Base-by-base conservation (phyloP, 164 flowering plant species). In the Tetrastigma voinierianum region DNA sequence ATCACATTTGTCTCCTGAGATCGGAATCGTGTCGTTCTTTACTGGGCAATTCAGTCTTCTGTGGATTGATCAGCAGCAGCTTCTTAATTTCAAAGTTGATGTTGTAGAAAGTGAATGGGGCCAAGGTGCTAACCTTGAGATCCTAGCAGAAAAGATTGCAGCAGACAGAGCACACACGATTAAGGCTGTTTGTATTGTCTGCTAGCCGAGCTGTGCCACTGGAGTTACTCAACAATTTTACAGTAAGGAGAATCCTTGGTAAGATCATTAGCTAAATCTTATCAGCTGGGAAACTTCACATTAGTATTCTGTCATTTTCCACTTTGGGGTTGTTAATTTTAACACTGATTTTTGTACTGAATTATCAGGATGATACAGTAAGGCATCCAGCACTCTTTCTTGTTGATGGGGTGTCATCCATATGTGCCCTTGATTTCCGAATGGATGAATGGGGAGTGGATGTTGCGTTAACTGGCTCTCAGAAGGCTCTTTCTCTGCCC, bases 381-480 rank as follows among this genome's bases (percentile, higher is more conserved):
- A n/a, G n/a, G 57, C 98, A 95, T 72, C 98, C 98, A 32, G 98
- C 97, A 48, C 84, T 95, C 60, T 67, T 91, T 23, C 91, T 91
- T 1, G 98, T 94, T 46, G 98, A 94, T 67, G 98, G 98, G 32
- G 98, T 94, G 54, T 94, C 98, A 9, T 94, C 98, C 21, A 94
- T 94, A 16, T 89, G 96, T 74, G 98, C 98, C 14, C 90, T 94
- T 65, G 97, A 94, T 73, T 94, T 94, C 74, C 95, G 94, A 23
- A 94, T 94, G 98, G 98, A 94, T 65, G 97, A 94, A 67, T 94
- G 98, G 98, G 98, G 97, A 46, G 67, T 94, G 2, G 98, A 94
- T 76, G 98, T 94, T 59, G 97, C 98, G 20, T 69, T 94, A 61
- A 94, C 98, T 10, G 98, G 98, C 48, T 94, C 98, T 51, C 97